Percentiles rank a stretch among this genome's conserved stretches.
Evolutionary conservation across 73 alveolate genomes (phyloP).

Genomic region (Tetrahymena borealis): DNA sequence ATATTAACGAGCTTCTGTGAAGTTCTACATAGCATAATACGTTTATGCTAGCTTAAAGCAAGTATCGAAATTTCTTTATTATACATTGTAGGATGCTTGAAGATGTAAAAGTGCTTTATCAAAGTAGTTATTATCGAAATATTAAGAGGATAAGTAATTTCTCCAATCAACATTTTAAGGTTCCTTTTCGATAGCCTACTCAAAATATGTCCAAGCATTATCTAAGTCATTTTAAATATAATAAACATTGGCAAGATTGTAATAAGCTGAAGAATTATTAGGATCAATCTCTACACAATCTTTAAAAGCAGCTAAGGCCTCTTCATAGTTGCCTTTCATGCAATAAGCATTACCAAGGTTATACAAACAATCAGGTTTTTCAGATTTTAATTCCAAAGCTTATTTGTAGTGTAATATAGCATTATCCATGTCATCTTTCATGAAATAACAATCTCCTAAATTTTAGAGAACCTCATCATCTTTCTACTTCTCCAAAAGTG

Average conservation of each 20-base stretch:
- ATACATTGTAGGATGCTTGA: background rate
- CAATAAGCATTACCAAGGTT: conserved; percentile 69
- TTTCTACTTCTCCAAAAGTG: conserved; percentile 43
- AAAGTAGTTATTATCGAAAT: conserved; percentile 44
- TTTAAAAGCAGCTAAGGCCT: conserved; percentile 44
- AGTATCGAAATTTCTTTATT: background rate
- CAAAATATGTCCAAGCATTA: conserved; percentile 43
- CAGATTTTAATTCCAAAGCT: conserved; percentile 54
- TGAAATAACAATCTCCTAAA: conserved; percentile 58
- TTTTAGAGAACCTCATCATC: conserved; percentile 57
- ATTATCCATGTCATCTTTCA: conserved; percentile 43
- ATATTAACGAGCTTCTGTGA: background rate
- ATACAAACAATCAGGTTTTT: conserved; percentile 51
- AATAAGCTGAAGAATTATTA: conserved; percentile 60
- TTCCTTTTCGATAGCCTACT: conserved; percentile 46
- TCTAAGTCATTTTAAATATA: conserved; percentile 45
- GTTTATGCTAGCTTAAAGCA: conserved; percentile 2
- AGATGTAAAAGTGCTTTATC: conserved; percentile 43
- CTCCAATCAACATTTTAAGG: conserved; percentile 64
- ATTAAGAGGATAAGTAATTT: conserved; percentile 53
- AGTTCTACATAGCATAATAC: background rate
- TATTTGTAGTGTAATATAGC: conserved; percentile 46
- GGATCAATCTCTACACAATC: conserved; percentile 48
- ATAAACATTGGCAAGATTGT: conserved; percentile 64
- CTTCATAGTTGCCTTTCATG: conserved; percentile 40